Base-by-base conservation (phyloP, 495 filamentous ascomycete species). In the Bryoglossum gracile region DNA sequence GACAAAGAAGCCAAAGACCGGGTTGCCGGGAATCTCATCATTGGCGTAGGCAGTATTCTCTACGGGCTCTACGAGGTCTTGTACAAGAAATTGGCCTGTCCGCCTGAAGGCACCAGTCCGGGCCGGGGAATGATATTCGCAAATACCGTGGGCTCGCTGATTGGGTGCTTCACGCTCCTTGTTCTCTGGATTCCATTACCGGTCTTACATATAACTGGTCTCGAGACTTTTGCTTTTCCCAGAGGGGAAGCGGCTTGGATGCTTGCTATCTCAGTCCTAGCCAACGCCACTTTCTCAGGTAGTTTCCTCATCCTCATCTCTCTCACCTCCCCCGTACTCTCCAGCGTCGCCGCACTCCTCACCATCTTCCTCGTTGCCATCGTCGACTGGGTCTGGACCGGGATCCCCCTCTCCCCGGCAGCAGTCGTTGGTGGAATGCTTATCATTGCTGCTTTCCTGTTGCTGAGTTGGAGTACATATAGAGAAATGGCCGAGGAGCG, bases 21-120 rank as follows among this genome's bases (percentile, higher is more conserved):
- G 2, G 65, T 88, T 3, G 54, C 87, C 1, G 92, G 92, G 0
- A 98, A 98, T 61, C 63, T 96, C 38, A 77, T 97, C 61, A 97
- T 98, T 56, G 90, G 90, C 3, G 64, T 88, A n/a, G 92, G 92
- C 4, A 91, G 86, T 50, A 83, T 98, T 17, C 73, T 98, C 13
- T 98, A 98, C 63, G 92, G 92, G 0, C 80, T 98, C 28, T 98
- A 98, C 65, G 92, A 98, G 66, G 92, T 98, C 21, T 62, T 98
- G 36, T 98, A 97, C 66, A 98, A 98, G 70, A 79, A 80, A 34
- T 75, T 81, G 36, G 91, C 89, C 3, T 98, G 92, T 62, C 92
- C 92, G 22, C 92, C 92, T 0, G 90, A 96, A 46, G 89, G 89
- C 21, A 83, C 78, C 9, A 85, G 80, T 45, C 76, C 91, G 0